Conservation (phyloP, 768 basidiomycete species). For the Leccinum broughii region DNA sequence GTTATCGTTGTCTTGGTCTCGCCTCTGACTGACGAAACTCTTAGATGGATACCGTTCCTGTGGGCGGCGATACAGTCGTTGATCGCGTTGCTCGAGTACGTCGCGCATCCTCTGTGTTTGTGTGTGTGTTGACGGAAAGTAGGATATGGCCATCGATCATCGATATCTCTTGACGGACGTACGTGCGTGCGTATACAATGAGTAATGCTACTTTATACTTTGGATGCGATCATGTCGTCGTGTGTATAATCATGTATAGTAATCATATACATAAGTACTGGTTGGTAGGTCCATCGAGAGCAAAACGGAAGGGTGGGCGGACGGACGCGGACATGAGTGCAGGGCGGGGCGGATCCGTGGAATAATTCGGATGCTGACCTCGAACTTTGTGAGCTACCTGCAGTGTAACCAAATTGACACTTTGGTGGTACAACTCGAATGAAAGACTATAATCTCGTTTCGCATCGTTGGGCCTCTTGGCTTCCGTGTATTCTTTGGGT, state of each 20-base stretch:
- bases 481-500: not conserved
- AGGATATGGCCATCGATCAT: constrained; percentile 47
- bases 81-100: constrained; percentile 41
- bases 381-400: not conserved
- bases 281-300: no score
- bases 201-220: not conserved
- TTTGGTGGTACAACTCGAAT: not conserved
- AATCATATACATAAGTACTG: no score
- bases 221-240: not conserved
- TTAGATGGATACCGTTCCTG: constrained; percentile 43
- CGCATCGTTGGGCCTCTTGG: not conserved
- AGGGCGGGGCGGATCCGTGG: no score
- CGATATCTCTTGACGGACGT: constrained; percentile 35
- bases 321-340: no score
- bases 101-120: not conserved
- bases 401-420: not conserved
- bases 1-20: not conserved
- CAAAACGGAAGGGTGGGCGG: no score
- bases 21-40: not conserved
- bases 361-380: not conserved
- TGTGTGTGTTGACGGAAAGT: not conserved
- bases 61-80: constrained; percentile 43
- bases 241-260: not conserved
- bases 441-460: not conserved
- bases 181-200: not conserved